Base-by-base conservation (phyloP, 2,329 filamentous ascomycete genomes). In the Aurifilum marmelostoma region DNA sequence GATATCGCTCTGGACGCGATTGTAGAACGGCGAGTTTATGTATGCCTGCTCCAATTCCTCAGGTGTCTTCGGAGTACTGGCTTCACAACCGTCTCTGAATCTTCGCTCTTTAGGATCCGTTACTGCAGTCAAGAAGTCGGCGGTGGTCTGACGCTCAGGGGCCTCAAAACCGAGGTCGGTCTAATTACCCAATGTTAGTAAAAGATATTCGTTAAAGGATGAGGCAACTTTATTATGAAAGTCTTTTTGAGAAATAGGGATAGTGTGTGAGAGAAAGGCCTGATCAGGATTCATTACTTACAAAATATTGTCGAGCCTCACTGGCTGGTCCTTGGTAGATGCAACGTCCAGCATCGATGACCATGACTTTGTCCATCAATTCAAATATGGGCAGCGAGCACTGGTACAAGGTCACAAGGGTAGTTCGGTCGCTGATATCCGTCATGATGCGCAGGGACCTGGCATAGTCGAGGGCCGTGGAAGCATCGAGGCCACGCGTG, bases 91-190 rank as follows among this genome's bases (percentile, higher is more conserved):
- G 0, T 83, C 78, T 27, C 90, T 86, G 76, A 94, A 90, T 21
- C 86, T 84, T 47, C 93, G 86, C 75, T 93, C 92, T 12, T 85
- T 87, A 1, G 90, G 87, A 76, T 95, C 92, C 1, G 91, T 93
- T 21, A 93, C 84, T 0, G 91, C 89, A 0, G 92, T 94, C 59
- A 94, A 79, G 79, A 94, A 94, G 76, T 94, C 92, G 1, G 91
- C 88, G 0, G 92, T 94, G 0, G 92, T 94, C 75, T 90, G 82
- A 14, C 83, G 77, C 0, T 82, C 79, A 1, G 82, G 82, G 16
- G 81, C 91, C 32, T 87, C 80, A 74, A 92, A 94, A 0, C 91
- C 91, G 69, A 92, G 82, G 32, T 85, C 80, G 59, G 16, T 41
- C 59, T 62, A 50, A 50, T 9, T 50, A 11, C 47, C 24, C 21